Evolutionary conservation across 495 filamentous ascomycete species (phyloP).

Genomic region (Pseudomonodictys pantanalensis): DNA sequence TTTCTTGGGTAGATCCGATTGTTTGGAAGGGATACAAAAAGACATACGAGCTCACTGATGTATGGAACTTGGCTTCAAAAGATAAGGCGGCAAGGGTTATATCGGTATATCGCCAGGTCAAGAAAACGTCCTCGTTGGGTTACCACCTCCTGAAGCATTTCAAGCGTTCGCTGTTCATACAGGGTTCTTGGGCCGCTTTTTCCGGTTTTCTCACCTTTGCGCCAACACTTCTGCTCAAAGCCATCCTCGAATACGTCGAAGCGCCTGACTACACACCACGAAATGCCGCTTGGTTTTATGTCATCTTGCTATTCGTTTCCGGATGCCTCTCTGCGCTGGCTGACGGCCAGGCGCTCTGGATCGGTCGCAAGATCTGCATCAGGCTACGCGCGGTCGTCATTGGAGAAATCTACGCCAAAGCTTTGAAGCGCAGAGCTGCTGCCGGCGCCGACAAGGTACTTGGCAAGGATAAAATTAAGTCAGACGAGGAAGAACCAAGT

Average conservation of each 20-base stretch:
- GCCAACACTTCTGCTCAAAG: conserved; percentile 85
- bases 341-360: conserved; percentile 85
- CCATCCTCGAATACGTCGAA: conserved; percentile 91
- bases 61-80: conserved; percentile 87
- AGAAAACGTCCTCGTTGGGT: conserved; percentile 77
- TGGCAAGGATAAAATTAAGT: conserved; percentile 49
- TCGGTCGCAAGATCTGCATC: conserved; percentile 91
- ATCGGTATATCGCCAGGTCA: conserved; percentile 75
- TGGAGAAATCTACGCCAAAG: conserved; percentile 96
- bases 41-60: conserved; percentile 73
- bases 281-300: conserved; percentile 95
- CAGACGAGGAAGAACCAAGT: conserved; percentile 42
- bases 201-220: conserved; percentile 81
- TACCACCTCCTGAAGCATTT: conserved; percentile 85
- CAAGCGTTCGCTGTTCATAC: conserved; percentile 67
- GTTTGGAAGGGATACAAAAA: conserved; percentile 89
- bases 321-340: conserved; percentile 73
- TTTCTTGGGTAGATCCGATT: conserved; percentile 85
- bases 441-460: conserved; percentile 68
- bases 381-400: conserved; percentile 90
- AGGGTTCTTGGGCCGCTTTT: conserved; percentile 75
- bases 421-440: conserved; percentile 85
- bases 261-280: conserved; percentile 70
- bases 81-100: conserved; percentile 82
- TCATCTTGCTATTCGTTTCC: conserved; percentile 80